A percentile compares a stretch with the other conserved stretches of the same genome.
phyloP scores from a whole-genome alignment of 2,329 filamentous ascomycete species.

The Sclerotinia sclerotiorum region DNA sequence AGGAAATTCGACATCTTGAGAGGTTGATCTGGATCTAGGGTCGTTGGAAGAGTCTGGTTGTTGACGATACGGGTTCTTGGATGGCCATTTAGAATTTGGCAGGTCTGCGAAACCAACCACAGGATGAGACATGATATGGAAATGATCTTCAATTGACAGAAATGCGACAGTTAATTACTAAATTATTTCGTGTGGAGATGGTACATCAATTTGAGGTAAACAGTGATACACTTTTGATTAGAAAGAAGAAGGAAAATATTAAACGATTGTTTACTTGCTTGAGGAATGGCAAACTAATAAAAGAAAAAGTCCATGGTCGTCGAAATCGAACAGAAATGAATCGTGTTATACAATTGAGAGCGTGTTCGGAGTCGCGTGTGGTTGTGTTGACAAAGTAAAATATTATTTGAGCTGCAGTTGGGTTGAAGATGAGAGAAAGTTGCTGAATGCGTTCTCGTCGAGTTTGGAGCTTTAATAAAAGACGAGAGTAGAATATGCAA shows the following conservation, averaged over 20 bases:
- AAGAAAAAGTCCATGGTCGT: not conserved
- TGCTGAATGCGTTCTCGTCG: not conserved
- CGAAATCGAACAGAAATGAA: not conserved
- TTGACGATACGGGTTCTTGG: constrained; percentile 9
- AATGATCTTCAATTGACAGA: not conserved
- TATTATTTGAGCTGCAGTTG: not conserved
- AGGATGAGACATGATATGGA: constrained; percentile 6
- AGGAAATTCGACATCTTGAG: constrained; percentile 9
- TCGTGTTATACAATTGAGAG: not conserved
- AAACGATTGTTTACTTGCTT: not conserved
- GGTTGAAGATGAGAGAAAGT: not conserved
- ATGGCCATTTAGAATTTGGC: not conserved
- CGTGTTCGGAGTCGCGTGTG: not conserved
- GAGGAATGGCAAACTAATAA: not conserved
- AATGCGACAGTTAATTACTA: not conserved
- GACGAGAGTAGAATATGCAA: not conserved
- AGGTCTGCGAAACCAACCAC: constrained; percentile 1
- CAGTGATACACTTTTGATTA: not conserved
- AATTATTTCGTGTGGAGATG: not conserved
- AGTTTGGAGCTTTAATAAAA: not conserved
- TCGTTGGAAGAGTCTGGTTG: not conserved
- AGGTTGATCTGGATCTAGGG: constrained; percentile 19
- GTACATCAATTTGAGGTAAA: not conserved
- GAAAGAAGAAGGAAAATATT: not conserved
- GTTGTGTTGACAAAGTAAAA: not conserved